Conservation (phyloP, 371 early-diverging fungal species). For the Rhizopus delemar region DNA sequence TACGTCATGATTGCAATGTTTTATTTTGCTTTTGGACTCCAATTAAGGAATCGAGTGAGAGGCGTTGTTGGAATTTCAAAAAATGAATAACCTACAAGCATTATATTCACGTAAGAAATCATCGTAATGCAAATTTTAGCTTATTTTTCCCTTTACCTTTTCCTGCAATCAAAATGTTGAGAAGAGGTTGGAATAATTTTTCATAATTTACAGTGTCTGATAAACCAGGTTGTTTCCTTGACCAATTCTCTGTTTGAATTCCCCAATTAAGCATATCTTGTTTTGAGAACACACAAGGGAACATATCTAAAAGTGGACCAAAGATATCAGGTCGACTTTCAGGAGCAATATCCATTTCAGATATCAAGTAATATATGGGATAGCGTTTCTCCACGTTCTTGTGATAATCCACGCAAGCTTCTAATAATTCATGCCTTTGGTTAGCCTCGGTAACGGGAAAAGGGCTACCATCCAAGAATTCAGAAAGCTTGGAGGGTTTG, state of each 20-base stretch:
- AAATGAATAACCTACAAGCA: constrained; percentile 42
- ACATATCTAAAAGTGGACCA: constrained; percentile 34
- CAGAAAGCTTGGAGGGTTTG: constrained; percentile 23
- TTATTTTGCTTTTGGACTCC: constrained; percentile 38
- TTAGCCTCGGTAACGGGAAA: neutral
- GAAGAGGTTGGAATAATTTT: constrained; percentile 33
- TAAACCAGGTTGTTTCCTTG: constrained; percentile 14
- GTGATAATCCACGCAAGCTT: constrained; percentile 46
- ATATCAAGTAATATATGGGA: constrained; percentile 45
- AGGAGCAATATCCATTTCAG: constrained; percentile 31
- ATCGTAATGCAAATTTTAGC: neutral
- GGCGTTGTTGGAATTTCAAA: constrained; percentile 50
- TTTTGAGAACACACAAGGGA: constrained; percentile 44
- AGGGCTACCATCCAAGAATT: constrained; percentile 9
- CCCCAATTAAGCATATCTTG: constrained; percentile 38
- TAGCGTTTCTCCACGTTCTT: constrained; percentile 33
- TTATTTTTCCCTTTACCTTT: constrained; percentile 30
- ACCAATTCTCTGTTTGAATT: constrained; percentile 28
- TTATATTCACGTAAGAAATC: neutral
- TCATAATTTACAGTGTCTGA: constrained; percentile 32
- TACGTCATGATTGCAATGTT: constrained; percentile 2
- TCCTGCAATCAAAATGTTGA: constrained; percentile 43
- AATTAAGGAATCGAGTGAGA: constrained; percentile 42
- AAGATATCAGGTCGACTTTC: constrained; percentile 40
- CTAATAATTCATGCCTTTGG: constrained; percentile 29